phyloP scores from a whole-genome alignment of 2,329 filamentous ascomycete genomes.

The Xylariomycetidae sp. region DNA sequence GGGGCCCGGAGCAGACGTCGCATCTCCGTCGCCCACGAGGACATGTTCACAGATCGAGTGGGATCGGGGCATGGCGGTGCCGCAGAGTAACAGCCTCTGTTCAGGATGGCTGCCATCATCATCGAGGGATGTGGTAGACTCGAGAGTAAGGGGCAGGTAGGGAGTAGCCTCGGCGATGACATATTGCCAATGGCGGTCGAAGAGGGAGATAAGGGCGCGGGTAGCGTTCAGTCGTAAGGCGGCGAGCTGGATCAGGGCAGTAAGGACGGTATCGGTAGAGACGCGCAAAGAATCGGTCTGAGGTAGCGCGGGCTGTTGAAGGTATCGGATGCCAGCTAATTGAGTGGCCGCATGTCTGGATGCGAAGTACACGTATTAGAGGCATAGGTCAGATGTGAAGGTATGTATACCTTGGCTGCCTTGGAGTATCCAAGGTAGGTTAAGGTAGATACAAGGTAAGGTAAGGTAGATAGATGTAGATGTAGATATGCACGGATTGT shows the following conservation, averaged over 20 bases:
- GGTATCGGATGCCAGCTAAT: too few species aligned
- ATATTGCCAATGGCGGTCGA: conserved; percentile 43
- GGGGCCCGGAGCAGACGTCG: not conserved
- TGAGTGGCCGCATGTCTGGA: too few species aligned
- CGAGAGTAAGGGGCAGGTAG: conserved; percentile 28
- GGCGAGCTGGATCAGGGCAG: conserved; percentile 46
- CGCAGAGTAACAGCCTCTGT: conserved; percentile 20
- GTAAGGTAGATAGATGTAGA: too few species aligned
- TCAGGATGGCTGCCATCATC: conserved; percentile 3
- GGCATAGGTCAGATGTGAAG: too few species aligned
- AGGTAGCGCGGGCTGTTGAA: too few species aligned
- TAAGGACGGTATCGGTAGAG: conserved; percentile 34
- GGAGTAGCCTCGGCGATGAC: conserved; percentile 47
- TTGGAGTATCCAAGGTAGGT: too few species aligned
- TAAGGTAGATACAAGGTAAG: too few species aligned
- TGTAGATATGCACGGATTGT: too few species aligned
- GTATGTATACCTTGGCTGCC: too few species aligned
- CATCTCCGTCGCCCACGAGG: conserved; percentile 8
- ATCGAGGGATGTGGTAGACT: not conserved
- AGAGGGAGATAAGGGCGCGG: conserved; percentile 45
- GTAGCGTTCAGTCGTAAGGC: conserved; percentile 36
- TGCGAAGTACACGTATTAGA: too few species aligned
- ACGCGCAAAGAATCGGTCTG: too few species aligned
- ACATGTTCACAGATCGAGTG: conserved; percentile 28
- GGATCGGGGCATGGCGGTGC: conserved; percentile 25